Percentiles rank a stretch among this genome's conserved stretches.
phyloP scores from a whole-genome alignment of 106 monocot genomes.

The Platanthera guangdongensis region DNA sequence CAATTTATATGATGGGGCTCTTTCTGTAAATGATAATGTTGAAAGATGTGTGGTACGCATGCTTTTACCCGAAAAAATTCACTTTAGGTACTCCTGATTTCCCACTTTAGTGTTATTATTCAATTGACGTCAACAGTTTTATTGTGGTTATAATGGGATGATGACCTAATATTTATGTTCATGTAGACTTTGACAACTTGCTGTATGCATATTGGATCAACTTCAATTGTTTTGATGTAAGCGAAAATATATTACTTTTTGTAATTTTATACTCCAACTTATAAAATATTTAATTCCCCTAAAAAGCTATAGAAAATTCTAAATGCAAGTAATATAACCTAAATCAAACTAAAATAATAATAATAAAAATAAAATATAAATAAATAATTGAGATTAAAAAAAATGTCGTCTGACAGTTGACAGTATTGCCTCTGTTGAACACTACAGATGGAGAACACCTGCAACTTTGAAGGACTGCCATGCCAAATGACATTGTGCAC shows the following conservation, averaged over 20 bases:
- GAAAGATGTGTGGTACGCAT: conserved; percentile 7
- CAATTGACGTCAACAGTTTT: not conserved
- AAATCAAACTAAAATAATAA: too few relatives aligned
- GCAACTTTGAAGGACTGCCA: too few relatives aligned
- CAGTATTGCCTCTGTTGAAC: too few relatives aligned
- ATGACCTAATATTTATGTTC: not conserved
- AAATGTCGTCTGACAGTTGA: too few relatives aligned
- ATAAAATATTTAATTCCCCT: too few relatives aligned
- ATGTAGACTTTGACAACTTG: not conserved
- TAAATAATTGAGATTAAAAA: too few relatives aligned
- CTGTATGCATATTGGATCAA: not conserved
- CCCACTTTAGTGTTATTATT: not conserved
- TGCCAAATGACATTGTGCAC: too few relatives aligned
- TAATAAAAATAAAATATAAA: too few relatives aligned
- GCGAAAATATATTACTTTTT: not conserved
- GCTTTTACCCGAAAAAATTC: conserved; percentile 1
- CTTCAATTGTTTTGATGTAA: not conserved
- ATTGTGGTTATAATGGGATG: not conserved
- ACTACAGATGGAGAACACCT: too few relatives aligned
- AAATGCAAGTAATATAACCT: too few relatives aligned
- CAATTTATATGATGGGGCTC: conserved; percentile 13
- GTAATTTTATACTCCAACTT: not conserved
- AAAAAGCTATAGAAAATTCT: too few relatives aligned
- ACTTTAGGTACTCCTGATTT: not conserved
- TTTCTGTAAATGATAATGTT: conserved; percentile 5